Evolutionary conservation across 129 eudicot genomes (phyloP), one percentile per base, ranked within the genome.

Genomic region (Flaveria robusta): DNA sequence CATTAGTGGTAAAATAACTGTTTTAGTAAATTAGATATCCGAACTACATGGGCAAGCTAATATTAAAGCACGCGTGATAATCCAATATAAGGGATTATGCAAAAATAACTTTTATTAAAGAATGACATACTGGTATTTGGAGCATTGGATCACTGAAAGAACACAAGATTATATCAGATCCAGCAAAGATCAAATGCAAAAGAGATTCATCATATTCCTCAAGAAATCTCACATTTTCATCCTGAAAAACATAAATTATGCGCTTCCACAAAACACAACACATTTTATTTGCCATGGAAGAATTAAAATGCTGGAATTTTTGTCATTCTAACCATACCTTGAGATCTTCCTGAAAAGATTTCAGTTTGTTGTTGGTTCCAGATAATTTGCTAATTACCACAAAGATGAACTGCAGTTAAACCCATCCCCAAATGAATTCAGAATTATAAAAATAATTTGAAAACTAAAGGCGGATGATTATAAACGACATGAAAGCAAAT

Each of bases 161-260:
- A 71, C 93, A 88, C 76, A 85, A 56, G 75, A 88, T 83, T 45
- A 88, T 83, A 74, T 88, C 90, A 71, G 76, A 83, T 56, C 90
- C 93, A 20, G 88, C 87, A 79, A 85, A 51, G 62, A 88, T 60
- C 76, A 88, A 70, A 73, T 88, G 93, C 31, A 84, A 60, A 51
- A 85, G 75, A 71, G 83, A 80, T 68, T 88, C 90, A 78, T 88
- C 85, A 41, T 83, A 88, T 55, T 85, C 70, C 60, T 83, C 72
- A 4, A 85, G 18, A 74, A 83, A 83, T 70, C 77, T 85, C 85
- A 85, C 76, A 69, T 83, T 83, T 64, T 73, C 83, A 67, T 78
- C 90, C 93, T 88, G 92, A 71, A 66, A 27, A 64, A 29, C 39
- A 59, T 58, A 26, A 46, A 34, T 31, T 75, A 45, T 31, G 63